Evolutionary conservation across 352 stramenopile genomes (phyloP), one percentile per base, ranked within the genome.

Genomic region (Nothophytophthora sp.): DNA sequence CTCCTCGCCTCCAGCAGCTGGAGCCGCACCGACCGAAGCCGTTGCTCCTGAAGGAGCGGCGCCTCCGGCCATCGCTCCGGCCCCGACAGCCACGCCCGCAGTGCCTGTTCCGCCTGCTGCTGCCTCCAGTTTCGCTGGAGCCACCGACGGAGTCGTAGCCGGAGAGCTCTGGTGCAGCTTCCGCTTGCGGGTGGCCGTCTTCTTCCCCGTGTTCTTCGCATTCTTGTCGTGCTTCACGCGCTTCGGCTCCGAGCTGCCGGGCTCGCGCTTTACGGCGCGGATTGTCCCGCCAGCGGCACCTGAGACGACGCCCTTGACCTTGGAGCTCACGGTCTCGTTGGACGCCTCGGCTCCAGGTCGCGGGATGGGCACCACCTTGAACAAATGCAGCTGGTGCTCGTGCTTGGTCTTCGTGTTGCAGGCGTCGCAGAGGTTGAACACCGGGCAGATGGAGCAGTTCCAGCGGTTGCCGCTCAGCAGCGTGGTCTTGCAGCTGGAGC

Each of bases 401-500:
- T 96, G 88, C 61, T 93, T 97, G 16, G 85, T 93, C 64, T 98
- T 98, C 30, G 65, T 61, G 19, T 97, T 76, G 67, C 96, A 99
- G n/a, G 92, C 76, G 28, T 98, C 83, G 56, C 96, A 99, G 28
- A 98, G 81, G 57, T 98, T 97, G 63, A 98, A 99, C 34, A 98
- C 89, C 15, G 90, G 88, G 62, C 96, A 99, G 24, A 95, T 97
- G 1, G 92, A 95, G 59, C 95, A 99, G 61, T 98, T 97, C 81
- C 93, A 99, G 18, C 95, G 86, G 49, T 97, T 96, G 5, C 95
- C 96, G 56, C 76, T 84, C n/a, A 98, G 70, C 58, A 99, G 90
- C 54, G 98, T 96, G 28, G 86, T 79, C 34, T 95, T 94, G 70
- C 96, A 99, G 12, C 89, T 80, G 3, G 84, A 92, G 72, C 97